phyloP scores from a whole-genome alignment of 2,329 filamentous ascomycete species.

The Massarina eburnea region DNA sequence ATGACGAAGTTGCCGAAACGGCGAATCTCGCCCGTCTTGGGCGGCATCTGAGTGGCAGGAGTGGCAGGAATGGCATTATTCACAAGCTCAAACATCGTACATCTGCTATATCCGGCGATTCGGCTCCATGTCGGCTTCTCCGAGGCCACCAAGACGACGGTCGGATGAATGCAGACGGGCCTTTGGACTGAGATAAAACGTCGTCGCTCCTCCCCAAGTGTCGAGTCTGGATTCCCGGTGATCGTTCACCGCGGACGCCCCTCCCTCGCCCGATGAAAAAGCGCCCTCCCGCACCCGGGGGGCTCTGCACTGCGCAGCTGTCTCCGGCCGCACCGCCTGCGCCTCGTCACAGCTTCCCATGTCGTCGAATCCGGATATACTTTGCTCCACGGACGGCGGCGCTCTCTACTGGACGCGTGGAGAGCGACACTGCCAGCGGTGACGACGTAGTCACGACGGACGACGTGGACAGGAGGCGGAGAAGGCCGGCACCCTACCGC shows the following conservation, averaged over 20 bases:
- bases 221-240: neutral
- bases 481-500: neutral
- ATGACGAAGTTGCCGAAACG: neutral
- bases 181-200: slow-evolving; percentile 35
- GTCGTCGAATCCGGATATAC: neutral
- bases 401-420: neutral
- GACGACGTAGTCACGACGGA: neutral
- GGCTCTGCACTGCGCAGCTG: neutral
- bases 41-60: neutral
- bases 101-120: neutral
- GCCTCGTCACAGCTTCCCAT: neutral
- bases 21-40: neutral
- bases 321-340: neutral
- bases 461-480: neutral
- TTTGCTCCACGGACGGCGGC: neutral
- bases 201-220: slow-evolving; percentile 11
- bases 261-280: neutral
- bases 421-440: neutral
- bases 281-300: neutral
- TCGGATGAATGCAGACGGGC: slow-evolving; percentile 37
- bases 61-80: neutral
- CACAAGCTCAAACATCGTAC: slow-evolving; percentile 1
- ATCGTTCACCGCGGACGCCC: neutral
- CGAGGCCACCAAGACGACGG: slow-evolving; percentile 14
- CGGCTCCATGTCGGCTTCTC: slow-evolving; percentile 31